These are phyloP conservation scores for Trichosporon sp. DNA, from an alignment of 1,284 basidiomycete species.

Conservation along the genomic window DNA sequence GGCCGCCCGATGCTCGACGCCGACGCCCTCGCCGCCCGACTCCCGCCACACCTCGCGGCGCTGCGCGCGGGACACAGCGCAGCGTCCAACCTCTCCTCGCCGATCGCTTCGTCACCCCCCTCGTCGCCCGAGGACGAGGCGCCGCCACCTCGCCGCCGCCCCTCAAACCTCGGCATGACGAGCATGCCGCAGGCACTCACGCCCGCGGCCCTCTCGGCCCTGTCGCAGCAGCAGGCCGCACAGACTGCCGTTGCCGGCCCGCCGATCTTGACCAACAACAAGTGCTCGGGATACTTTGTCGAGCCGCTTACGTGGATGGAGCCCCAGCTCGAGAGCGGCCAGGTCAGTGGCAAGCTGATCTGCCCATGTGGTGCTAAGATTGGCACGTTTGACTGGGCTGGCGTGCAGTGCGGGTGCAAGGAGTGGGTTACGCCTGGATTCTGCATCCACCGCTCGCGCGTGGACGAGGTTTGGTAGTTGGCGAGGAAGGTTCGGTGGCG, in stretches of 20 bases:
- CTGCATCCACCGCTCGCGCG: slow-evolving; percentile 81
- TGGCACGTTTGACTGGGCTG: slow-evolving; percentile 96
- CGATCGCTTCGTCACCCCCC: not conserved
- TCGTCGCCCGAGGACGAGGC: not conserved
- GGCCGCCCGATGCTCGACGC: slow-evolving; percentile 22
- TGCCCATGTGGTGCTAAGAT: slow-evolving; percentile 90
- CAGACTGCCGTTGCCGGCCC: slow-evolving; percentile 48
- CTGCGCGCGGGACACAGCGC: slow-evolving; percentile 23
- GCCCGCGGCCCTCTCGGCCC: slow-evolving; percentile 1
- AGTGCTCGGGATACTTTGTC: slow-evolving; percentile 92
- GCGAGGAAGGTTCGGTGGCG: too few relatives aligned
- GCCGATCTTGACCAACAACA: slow-evolving; percentile 65
- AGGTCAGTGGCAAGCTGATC: slow-evolving; percentile 75
- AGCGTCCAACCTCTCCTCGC: not conserved
- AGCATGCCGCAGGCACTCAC: slow-evolving; percentile 20
- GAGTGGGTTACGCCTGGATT: slow-evolving; percentile 89
- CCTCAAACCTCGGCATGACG: not conserved
- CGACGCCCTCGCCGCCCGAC: slow-evolving; percentile 33
- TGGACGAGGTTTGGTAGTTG: slow-evolving; percentile 68
- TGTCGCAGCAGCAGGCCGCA: slow-evolving; percentile 4
- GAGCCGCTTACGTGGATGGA: slow-evolving; percentile 99
- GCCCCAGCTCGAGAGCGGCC: slow-evolving; percentile 63
- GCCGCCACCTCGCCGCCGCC: slow-evolving; percentile 6
- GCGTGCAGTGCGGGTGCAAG: slow-evolving; percentile 82
- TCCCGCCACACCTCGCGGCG: slow-evolving; percentile 43